Evolutionary conservation across 2,329 filamentous ascomycete genomes (phyloP).

Genomic region (Exophiala oligosperma): DNA sequence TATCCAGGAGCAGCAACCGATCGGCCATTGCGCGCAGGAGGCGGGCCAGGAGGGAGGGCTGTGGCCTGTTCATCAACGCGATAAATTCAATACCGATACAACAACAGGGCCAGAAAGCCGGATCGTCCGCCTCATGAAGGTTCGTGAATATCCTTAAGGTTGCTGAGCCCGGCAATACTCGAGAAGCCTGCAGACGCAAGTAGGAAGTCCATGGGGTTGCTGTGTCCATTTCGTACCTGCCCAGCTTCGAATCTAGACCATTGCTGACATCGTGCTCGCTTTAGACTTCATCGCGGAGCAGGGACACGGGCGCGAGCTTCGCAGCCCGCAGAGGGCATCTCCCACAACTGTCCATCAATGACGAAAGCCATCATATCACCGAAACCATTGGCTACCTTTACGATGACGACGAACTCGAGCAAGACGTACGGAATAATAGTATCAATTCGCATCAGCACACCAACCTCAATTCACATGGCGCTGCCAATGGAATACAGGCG

Average conservation of each 20-base stretch:
- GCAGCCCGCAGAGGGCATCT: constrained; percentile 58
- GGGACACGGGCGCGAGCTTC: constrained; percentile 47
- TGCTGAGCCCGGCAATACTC: not conserved
- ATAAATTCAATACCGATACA: constrained; percentile 2
- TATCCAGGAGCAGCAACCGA: constrained; percentile 21
- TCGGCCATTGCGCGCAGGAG: constrained; percentile 23
- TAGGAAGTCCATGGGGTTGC: not conserved
- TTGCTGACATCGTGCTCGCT: constrained; percentile 19
- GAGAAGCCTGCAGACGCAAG: not conserved
- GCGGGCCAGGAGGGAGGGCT: constrained; percentile 17
- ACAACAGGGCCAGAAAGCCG: constrained; percentile 12
- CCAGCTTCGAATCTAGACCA: not conserved
- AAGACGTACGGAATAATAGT: constrained; percentile 6
- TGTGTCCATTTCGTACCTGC: too few relatives aligned
- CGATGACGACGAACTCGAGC: constrained; percentile 63
- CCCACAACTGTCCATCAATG: constrained; percentile 71
- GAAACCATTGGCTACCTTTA: constrained; percentile 92
- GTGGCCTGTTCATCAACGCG: constrained; percentile 10
- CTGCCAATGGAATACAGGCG: constrained; percentile 11
- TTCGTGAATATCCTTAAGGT: constrained; percentile 15
- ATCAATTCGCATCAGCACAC: constrained; percentile 8
- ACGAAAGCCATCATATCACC: constrained; percentile 90
- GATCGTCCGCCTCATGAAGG: constrained; percentile 27
- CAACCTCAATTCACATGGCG: constrained; percentile 4
- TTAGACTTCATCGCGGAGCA: constrained; percentile 43